Evolutionary conservation across 1,284 basidiomycete genomes (phyloP), one percentile per base, ranked within the genome.

Genomic region (Tilletia walkeri): DNA sequence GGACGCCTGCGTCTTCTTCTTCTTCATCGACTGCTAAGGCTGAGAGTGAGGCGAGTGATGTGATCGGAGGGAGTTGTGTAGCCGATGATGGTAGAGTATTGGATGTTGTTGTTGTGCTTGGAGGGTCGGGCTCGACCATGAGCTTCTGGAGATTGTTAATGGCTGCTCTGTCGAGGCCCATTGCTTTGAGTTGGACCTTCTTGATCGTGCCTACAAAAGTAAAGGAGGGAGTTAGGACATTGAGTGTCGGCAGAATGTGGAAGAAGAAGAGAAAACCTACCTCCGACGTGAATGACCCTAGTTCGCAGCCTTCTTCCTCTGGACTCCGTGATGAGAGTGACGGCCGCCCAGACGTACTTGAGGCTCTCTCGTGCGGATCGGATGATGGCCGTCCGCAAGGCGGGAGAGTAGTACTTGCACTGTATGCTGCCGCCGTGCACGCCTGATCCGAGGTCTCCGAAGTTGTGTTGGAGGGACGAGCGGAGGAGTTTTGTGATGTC

Each of bases 181-280:
- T 78, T 16, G 76, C 76, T 14, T 73, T 72, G 67, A 71, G 70
- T 65, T 78, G 76, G 5, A 74, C 67, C 72, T 78, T 78, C 45
- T 78, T 78, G 72, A 78, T 75, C 9, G 76, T 78, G 1, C 76
- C 76, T 36, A 41, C 24, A 4, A 20, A n/a, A 18, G n/a, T 7
- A n/a, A 18, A 7, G 41, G 3, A 45, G 41, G 6, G 41, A 45
- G 41, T 9, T 9, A 14, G 41, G 41, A 14, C 14, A 9, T 9
- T 14, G 9, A 1, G 41, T 1, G 41, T 0, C 41, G 14, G 14
- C 41, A 45, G 41, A 14, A 45, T 0, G 41, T 9, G 41, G n/a
- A n/a, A 45, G 50, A 16, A 36, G 12, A 67, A 67, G 66, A 12
- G 39, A 45, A 14, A 24, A 49, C 47, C 1, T 9, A 67, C 66